Evolutionary conservation across 306 rosid species (phyloP).

Genomic region (Vigna mungo): DNA sequence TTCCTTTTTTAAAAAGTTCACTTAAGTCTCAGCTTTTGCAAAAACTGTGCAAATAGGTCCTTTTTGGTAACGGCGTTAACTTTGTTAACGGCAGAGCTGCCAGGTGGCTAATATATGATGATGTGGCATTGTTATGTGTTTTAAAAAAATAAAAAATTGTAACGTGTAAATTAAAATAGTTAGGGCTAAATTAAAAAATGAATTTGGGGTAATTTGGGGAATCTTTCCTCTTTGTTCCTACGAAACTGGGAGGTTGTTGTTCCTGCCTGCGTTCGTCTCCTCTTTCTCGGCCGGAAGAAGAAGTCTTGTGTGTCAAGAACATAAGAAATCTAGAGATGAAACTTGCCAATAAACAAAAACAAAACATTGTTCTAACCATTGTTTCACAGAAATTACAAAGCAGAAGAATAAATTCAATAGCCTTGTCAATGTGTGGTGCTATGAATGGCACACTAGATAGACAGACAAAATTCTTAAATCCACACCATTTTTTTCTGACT

Average conservation of each 20-base stretch:
- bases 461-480: background rate
- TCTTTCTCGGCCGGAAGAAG: constrained; percentile 73
- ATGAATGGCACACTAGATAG: background rate
- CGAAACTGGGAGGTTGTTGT: constrained; percentile 43
- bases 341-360: constrained; percentile 38
- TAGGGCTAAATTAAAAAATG: too few species aligned
- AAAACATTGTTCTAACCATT: background rate
- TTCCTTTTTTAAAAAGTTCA: too few species aligned
- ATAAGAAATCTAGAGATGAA: constrained; percentile 77
- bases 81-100: too few species aligned
- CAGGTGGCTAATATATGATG: too few species aligned
- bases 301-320: constrained; percentile 92
- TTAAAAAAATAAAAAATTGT: too few species aligned
- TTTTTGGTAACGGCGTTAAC: too few species aligned
- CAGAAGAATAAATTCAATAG: constrained; percentile 22
- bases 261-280: constrained; percentile 47
- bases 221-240: constrained; percentile 66
- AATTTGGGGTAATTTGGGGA: constrained; percentile 69
- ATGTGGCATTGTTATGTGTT: too few species aligned
- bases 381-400: background rate
- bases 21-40: too few species aligned
- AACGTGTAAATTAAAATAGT: too few species aligned
- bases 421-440: background rate
- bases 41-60: too few species aligned
- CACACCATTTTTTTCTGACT: background rate